Conservation (phyloP, 768 basidiomycete species). For the Amanita phalloides region DNA sequence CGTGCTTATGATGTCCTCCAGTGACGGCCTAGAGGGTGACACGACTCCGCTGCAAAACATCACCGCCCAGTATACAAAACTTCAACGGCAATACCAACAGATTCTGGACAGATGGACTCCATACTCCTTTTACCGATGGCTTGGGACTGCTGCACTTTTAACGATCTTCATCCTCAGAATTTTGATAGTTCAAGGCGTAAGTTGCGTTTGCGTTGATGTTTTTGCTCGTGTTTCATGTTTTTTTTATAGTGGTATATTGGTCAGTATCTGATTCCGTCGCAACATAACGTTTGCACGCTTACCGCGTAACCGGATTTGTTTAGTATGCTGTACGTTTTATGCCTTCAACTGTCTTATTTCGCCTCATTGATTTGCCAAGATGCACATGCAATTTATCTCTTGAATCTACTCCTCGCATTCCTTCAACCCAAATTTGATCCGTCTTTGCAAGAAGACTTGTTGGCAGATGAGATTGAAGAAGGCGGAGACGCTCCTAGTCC, state of each 20-base stretch:
- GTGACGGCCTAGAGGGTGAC: conserved; percentile 33
- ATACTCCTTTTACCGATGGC: conserved; percentile 82
- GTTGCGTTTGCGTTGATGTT: conserved; percentile 16
- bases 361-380: conserved; percentile 29
- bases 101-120: conserved; percentile 90
- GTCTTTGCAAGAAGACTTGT: conserved; percentile 84
- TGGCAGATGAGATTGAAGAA: conserved; percentile 93
- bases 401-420: conserved; percentile 95
- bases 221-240: conserved; percentile 6
- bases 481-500: conserved; percentile 57
- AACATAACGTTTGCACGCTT: neutral
- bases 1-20: conserved; percentile 35
- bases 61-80: conserved; percentile 34
- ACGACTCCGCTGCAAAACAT: conserved; percentile 38
- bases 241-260: conserved; percentile 79
- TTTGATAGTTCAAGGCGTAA: conserved; percentile 79
- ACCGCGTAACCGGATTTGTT: conserved; percentile 1
- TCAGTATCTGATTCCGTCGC: conserved; percentile 27
- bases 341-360: conserved; percentile 3
- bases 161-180: conserved; percentile 78
- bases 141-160: conserved; percentile 61
- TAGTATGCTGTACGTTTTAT: conserved; percentile 58
- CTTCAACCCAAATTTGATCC: conserved; percentile 98
- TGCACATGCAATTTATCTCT: conserved; percentile 88
- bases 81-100: conserved; percentile 77